Base-by-base conservation (phyloP, 306 rosid genomes). In the Spatholobus suberectus region DNA sequence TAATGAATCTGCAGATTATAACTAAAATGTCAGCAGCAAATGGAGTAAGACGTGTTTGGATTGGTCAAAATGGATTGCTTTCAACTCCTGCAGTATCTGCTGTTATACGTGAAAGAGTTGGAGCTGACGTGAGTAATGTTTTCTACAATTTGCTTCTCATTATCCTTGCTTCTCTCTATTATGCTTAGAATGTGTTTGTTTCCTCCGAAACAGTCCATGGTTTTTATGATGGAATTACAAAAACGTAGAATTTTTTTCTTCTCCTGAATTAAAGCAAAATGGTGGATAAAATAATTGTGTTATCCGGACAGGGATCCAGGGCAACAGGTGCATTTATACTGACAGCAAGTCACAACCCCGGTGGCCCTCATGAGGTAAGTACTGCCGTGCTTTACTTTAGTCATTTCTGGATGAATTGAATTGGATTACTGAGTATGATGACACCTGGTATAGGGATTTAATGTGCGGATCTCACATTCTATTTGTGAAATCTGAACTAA, bases 311-410 rank as follows among this genome's bases (percentile, higher is more conserved):
- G 99, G 99, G 98, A 77, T 86, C 98, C 69, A 91, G 54, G 90
- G 95, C 99, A 49, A 90, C 95, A 21, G 99, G 99, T 76, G 97
- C 95, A 70, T 96, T 96, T 87, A 94, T 96, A 83, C 88, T 96
- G 95, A 94, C 99, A 8, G 99, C 99, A 38, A 96, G 99, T 88
- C 99, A 96, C 92, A 96, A 96, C 86, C 99, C 99, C 20, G 99
- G 99, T 13, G 99, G 99, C 68, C 99, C 99, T 47, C 8, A 89
- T 83, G 99, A 96, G 98, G 99, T 86, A 61, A 51, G 86, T 82
- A 46, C 73, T 78, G 4, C 70, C 18, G 34, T 75, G 6, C 70
- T 38, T 65, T 82, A 68, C 71, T 81, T 70, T 62, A 26, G 43
- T 73, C 38, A 24, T 80, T 68, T 58, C 65, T 58, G 55, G 76